A percentile compares a stretch with the other conserved stretches of the same genome.
phyloP scores from a whole-genome alignment of 148 eudicot genomes.

The Chenopodium album region DNA sequence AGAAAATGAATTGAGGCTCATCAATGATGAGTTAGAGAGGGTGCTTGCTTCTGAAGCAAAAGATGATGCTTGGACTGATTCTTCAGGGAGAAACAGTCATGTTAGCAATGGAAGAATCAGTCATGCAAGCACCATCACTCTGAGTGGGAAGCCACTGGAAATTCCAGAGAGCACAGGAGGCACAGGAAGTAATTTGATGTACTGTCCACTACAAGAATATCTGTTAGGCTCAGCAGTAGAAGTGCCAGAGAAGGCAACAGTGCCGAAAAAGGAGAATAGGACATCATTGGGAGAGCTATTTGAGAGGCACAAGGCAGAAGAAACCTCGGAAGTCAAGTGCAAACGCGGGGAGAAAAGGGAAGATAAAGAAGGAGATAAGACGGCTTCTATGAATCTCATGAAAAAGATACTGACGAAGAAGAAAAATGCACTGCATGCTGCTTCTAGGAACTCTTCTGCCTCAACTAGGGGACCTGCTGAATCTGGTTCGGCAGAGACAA shows the following conservation, averaged over 20 bases:
- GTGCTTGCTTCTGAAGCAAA: conserved; percentile 64
- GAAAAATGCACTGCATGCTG: conserved; percentile 31
- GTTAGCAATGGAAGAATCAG: conserved; percentile 73
- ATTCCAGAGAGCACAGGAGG: conserved; percentile 48
- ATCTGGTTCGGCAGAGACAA: conserved; percentile 54
- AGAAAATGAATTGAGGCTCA: conserved; percentile 64
- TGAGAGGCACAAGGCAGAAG: conserved; percentile 77
- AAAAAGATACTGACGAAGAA: conserved; percentile 66
- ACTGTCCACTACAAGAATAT: conserved; percentile 76
- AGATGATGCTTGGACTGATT: conserved; percentile 53
- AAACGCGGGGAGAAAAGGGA: conserved; percentile 43
- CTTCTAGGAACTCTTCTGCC: conserved; percentile 41
- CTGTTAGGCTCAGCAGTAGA: conserved; percentile 70
- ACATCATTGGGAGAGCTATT: conserved; percentile 79
- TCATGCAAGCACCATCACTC: conserved; percentile 66
- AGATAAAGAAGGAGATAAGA: conserved; percentile 59
- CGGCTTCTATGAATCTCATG: conserved; percentile 46
- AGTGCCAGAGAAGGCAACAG: conserved; percentile 48
- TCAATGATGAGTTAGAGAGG: conserved; percentile 78
- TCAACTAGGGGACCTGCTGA: conserved; percentile 37
- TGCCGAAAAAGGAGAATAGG: conserved; percentile 53
- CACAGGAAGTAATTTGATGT: conserved; percentile 27
- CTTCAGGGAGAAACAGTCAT: conserved; percentile 73
- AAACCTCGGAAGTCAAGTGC: conserved; percentile 36
- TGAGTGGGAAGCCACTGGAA: conserved; percentile 59